Evolutionary conservation across 345 rosid species (phyloP).

Genomic region (Salix dunnii): DNA sequence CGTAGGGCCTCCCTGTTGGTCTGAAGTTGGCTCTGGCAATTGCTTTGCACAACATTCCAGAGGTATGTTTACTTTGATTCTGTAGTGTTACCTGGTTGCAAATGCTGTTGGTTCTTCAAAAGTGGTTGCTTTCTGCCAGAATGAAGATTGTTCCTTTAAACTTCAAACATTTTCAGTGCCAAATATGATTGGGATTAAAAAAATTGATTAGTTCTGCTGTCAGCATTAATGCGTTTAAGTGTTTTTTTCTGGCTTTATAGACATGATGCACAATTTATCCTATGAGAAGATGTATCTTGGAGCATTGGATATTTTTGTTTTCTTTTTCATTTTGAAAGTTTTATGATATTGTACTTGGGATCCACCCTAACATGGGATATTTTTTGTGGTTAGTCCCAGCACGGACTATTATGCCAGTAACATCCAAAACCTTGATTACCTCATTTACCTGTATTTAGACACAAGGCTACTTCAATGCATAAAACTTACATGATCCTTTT

Average conservation of each 20-base stretch:
- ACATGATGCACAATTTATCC: no score
- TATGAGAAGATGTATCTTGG: no score
- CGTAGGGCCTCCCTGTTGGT: constrained; percentile 92
- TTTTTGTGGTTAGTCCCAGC: background rate
- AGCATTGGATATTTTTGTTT: no score
- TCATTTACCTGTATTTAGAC: background rate
- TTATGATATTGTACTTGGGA: no score
- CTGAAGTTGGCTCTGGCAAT: constrained; percentile 92
- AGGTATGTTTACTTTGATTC: constrained; percentile 50
- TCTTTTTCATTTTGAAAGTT: no score
- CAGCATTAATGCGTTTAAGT: no score
- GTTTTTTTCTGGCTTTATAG: no score
- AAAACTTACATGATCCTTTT: background rate
- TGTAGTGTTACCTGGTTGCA: background rate
- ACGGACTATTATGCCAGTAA: background rate
- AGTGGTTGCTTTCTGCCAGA: background rate
- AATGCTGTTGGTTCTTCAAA: background rate
- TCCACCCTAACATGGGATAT: background rate
- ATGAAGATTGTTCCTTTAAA: background rate
- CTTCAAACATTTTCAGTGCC: background rate
- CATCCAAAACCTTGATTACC: background rate
- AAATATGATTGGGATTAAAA: background rate
- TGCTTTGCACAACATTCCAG: constrained; percentile 96
- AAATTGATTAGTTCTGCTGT: background rate
- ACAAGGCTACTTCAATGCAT: no score